A percentile compares a stretch with the other conserved stretches of the same genome.
Evolutionary conservation across 1,284 basidiomycete genomes (phyloP).

Genomic region (Meira nashicola): DNA sequence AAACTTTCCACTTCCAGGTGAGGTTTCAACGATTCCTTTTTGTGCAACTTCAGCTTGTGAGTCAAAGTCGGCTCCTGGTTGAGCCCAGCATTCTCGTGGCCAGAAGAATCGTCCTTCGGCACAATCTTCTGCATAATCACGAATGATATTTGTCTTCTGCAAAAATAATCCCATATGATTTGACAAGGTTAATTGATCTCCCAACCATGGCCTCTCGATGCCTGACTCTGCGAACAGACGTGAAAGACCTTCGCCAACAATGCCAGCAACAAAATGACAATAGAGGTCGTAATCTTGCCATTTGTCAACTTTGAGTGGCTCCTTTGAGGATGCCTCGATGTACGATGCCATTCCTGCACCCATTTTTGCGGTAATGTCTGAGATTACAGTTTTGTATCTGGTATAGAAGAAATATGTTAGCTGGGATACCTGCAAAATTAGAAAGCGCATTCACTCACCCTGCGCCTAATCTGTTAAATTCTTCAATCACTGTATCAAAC

Average conservation of each 20-base stretch:
- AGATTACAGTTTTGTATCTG: slow-evolving; percentile 73
- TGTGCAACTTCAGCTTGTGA: slow-evolving; percentile 36
- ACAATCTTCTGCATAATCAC: slow-evolving; percentile 89
- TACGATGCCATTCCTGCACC: slow-evolving; percentile 92
- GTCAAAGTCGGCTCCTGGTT: slow-evolving; percentile 25
- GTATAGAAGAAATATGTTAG: neutral
- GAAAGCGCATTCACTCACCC: slow-evolving; percentile 13
- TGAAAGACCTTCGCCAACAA: slow-evolving; percentile 93
- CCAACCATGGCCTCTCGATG: slow-evolving; percentile 75
- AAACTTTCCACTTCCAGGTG: slow-evolving; percentile 25
- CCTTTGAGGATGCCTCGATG: slow-evolving; percentile 40
- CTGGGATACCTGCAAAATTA: neutral
- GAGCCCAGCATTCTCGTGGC: slow-evolving; percentile 86
- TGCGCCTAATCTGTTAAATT: slow-evolving; percentile 61
- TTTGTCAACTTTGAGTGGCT: slow-evolving; percentile 27
- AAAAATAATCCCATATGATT: slow-evolving; percentile 96
- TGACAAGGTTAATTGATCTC: slow-evolving; percentile 75
- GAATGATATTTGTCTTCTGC: slow-evolving; percentile 97
- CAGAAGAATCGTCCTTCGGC: slow-evolving; percentile 85
- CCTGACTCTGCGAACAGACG: slow-evolving; percentile 81
- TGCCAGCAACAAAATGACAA: slow-evolving; percentile 96
- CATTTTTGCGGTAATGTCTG: slow-evolving; percentile 69
- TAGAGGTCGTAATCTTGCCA: slow-evolving; percentile 85
- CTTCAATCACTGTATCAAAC: slow-evolving; percentile 77
- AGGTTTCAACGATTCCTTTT: slow-evolving; percentile 38